A percentile compares a stretch with the other conserved stretches of the same genome.
Evolutionary conservation across 1,284 basidiomycete species (phyloP).

Genomic region (Ustilago trichophora): DNA sequence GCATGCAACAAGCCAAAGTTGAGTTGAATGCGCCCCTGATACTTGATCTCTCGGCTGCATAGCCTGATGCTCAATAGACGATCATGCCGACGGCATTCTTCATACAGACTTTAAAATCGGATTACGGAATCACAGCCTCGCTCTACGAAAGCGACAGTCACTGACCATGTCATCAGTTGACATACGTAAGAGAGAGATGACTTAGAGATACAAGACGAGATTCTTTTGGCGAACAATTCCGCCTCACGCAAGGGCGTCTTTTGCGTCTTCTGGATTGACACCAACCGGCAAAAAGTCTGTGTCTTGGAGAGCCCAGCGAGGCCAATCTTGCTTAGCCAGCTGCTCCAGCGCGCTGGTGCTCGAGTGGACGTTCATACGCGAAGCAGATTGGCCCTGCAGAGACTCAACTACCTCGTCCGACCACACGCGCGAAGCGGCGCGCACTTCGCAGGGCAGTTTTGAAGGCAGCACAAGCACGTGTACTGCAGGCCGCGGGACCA

Average conservation of each 20-base stretch:
- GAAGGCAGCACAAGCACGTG: conserved; percentile 57
- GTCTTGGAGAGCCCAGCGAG: conserved; percentile 29
- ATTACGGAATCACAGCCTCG: no score
- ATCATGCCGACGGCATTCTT: no score
- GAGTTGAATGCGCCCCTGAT: no score
- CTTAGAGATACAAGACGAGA: no score
- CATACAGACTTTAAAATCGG: no score
- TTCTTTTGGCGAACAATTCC: background rate
- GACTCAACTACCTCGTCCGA: conserved; percentile 34
- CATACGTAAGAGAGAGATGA: no score
- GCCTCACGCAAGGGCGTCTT: conserved; percentile 12
- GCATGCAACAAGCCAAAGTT: no score
- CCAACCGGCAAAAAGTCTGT: conserved; percentile 41
- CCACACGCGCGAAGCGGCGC: conserved; percentile 42
- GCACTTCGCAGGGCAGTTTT: conserved; percentile 47
- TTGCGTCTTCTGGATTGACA: conserved; percentile 27
- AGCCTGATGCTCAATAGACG: no score
- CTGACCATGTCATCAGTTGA: no score
- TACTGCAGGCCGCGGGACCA: conserved; percentile 41
- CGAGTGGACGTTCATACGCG: conserved; percentile 40
- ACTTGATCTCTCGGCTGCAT: no score
- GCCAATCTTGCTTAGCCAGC: conserved; percentile 27
- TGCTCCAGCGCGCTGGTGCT: conserved; percentile 23
- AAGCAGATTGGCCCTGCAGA: conserved; percentile 12
- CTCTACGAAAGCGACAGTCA: no score